Conservation (phyloP, 2,329 filamentous ascomycete species). For the Penicillium corylophilum region DNA sequence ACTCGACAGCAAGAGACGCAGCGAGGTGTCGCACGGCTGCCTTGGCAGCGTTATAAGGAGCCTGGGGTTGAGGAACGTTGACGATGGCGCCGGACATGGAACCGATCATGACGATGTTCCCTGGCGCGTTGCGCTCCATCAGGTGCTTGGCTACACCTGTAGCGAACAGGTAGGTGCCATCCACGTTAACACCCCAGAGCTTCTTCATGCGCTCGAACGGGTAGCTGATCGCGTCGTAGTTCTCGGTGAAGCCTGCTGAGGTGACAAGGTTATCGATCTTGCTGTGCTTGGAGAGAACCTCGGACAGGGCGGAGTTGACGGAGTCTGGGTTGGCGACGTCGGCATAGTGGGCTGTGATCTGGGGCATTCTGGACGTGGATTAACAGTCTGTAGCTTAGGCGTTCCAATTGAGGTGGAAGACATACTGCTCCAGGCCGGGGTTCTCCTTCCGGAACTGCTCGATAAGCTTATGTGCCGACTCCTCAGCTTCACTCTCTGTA, state of each 20-base stretch:
- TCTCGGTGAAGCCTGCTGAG: slow-evolving; percentile 95
- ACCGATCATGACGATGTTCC: slow-evolving; percentile 91
- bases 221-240: slow-evolving; percentile 88
- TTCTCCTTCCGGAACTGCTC: slow-evolving; percentile 77
- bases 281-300: slow-evolving; percentile 69
- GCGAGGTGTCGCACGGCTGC: slow-evolving; percentile 88
- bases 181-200: slow-evolving; percentile 92
- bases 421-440: slow-evolving; percentile 67
- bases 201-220: slow-evolving; percentile 88
- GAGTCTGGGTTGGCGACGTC: slow-evolving; percentile 81
- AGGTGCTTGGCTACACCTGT: slow-evolving; percentile 81
- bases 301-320: slow-evolving; percentile 70
- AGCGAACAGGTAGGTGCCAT: slow-evolving; percentile 87
- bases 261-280: slow-evolving; percentile 91
- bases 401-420: not conserved
- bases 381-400: not conserved
- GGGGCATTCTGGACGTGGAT: slow-evolving; percentile 59
- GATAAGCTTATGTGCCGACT: slow-evolving; percentile 71
- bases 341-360: slow-evolving; percentile 84
- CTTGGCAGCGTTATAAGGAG: slow-evolving; percentile 89
- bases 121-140: slow-evolving; percentile 74
- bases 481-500: slow-evolving; percentile 76
- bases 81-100: slow-evolving; percentile 94
- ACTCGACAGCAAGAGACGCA: slow-evolving; percentile 86
- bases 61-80: slow-evolving; percentile 92